Evolutionary conservation across 306 rosid genomes (phyloP), one percentile per base, ranked within the genome.

Genomic region (Glycyrrhiza uralensis): DNA sequence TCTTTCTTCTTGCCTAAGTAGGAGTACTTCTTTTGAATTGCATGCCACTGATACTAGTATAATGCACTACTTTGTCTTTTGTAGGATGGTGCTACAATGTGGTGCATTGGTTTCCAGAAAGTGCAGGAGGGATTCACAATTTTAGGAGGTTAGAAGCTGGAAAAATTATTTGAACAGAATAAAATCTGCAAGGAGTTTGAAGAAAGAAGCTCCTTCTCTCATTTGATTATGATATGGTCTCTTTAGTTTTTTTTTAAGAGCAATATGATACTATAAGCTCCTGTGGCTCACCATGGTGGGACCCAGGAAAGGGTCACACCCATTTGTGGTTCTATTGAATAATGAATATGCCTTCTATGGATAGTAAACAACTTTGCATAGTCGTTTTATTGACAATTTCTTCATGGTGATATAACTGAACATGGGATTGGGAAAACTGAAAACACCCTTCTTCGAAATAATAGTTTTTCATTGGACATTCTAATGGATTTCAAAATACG

Each of bases 61-160:
- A 75, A 23, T 38, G 60, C 28, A 1, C 79, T 14, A 8, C 74
- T 67, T 68, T 54, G 23, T 75, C 76, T 71, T 71, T 73, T 73
- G 65, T 81, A 94, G 99, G 97, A 84, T 32, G 88, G 89, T 72
- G 95, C 92, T 76, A 81, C 95, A 59, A 67, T 80, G 88, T 91
- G 97, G 99, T 94, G 99, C 80, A 86, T 94, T 42, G 99, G 99
- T 42, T 85, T 94, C 87, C 92, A 87, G 86, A 94, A 84, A 76
- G 87, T 61, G 66, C 92, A 85, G 80, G 84, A 85, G 64, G 97
- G 91, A 69, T 83, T 82, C 36, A 82, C 93, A 35, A 91, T 94
- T 66, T 91, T 94, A 86, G 99, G 99, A 94, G 99, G 99, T 94
- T 63, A 75, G 86, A 23, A 69, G 36, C 61, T 65, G 60, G 70